Conservation (phyloP, 768 basidiomycete species). For the Termitomyces sp. region DNA sequence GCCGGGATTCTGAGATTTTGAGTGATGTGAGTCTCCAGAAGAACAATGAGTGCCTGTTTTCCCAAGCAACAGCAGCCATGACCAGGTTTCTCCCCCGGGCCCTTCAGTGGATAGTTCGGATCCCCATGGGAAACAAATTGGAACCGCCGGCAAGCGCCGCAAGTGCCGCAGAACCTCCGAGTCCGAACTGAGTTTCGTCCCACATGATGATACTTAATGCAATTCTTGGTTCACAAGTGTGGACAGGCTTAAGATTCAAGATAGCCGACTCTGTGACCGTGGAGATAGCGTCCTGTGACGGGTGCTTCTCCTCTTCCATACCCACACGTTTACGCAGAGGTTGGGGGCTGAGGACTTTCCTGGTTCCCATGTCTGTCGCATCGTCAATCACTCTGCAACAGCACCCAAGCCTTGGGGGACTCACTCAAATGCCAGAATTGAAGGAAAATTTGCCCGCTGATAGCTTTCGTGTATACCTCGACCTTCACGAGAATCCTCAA, state of each 20-base stretch:
- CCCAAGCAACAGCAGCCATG: no score
- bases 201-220: not conserved
- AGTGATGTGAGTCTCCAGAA: no score
- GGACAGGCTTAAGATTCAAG: not conserved
- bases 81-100: no score
- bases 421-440: not conserved
- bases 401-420: not conserved
- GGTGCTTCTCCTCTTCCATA: conserved; percentile 3
- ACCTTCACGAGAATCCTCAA: conserved; percentile 40
- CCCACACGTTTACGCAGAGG: conserved; percentile 2
- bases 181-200: not conserved
- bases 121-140: not conserved
- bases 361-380: conserved; percentile 9
- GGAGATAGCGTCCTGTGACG: conserved; percentile 4
- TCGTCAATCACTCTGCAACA: conserved; percentile 12
- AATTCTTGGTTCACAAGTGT: not conserved
- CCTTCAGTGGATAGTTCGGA: no score
- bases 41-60: no score
- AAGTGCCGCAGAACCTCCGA: conserved; percentile 10
- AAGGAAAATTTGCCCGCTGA: conserved; percentile 8
- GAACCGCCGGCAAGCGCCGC: conserved; percentile 16
- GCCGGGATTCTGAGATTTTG: no score
- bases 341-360: not conserved
- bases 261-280: conserved; percentile 11
- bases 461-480: conserved; percentile 33